Evolutionary conservation across 2,329 filamentous ascomycete genomes (phyloP), one percentile per base, ranked within the genome.

Genomic region (Sphaceloma murrayae): DNA sequence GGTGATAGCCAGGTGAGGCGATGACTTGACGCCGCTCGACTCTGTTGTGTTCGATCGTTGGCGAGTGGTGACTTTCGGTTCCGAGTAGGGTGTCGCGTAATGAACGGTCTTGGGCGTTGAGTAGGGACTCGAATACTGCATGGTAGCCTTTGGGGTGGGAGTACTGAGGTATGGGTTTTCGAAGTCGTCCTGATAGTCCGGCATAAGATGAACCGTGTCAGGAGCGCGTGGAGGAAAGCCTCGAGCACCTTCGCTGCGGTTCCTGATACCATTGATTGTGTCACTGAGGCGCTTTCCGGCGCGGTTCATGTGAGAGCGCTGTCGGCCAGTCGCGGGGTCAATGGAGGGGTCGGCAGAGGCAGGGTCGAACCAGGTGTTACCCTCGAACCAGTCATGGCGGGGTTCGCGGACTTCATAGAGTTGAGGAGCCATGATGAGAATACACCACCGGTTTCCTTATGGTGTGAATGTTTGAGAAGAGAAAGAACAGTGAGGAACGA

Each of bases 1-100:
- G 22, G 50, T 46, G 5, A 33, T 44, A 2, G 32, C 29, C 14
- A 51, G 24, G 9, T 44, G 34, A 7, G 47, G 36, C 4, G 50
- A 51, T 11, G 50, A 39, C 14, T 39, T 47, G 22, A 36, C 10
- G 9, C 42, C 42, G 10, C 27, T 21, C 2, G 42, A 45, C 10
- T 34, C 30, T 10, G 21, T 18, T 3, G 42, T 34, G 13, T 32
- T 45, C n/a, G 36, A 40, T 30, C 36, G 36, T n/a, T 40, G 36
- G 4, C 36, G 36, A 16, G 14, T 27, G 7, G 17, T 14, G n/a
- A 22, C 19, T 17, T 40, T 40, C 6, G 22, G 19, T 13, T 27
- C 24, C 11, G 36, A 9, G 24, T 40, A 40, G 6, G 24, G 22
- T 17, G 36, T 19, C 5, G 26, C 36, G n/a, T 26, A 40, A 11